These are phyloP conservation scores for Lavandula angustifolia DNA, from an alignment of 257 asterid genomes.

Conservation along the genomic window DNA sequence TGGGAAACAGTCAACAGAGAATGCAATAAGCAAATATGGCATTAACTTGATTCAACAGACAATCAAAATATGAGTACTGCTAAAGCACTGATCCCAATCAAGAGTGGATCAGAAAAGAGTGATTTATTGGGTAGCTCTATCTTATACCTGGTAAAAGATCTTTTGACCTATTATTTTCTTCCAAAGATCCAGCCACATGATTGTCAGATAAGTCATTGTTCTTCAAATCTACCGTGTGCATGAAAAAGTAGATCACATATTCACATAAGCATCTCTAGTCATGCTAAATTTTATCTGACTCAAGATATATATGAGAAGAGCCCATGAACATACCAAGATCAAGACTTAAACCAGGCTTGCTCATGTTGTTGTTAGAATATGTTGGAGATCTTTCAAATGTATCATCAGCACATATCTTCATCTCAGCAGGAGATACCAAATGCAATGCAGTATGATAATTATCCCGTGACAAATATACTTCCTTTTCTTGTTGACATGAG, in stretches of 20 bases:
- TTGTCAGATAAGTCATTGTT: conserved; percentile 36
- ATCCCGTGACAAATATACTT: conserved; percentile 40
- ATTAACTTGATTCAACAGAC: conserved; percentile 25
- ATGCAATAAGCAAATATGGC: conserved; percentile 35
- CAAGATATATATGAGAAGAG: conserved; percentile 31
- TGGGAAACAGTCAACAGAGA: conserved; percentile 39
- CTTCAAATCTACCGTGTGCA: conserved; percentile 39
- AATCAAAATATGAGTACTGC: conserved; percentile 23
- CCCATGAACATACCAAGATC: conserved; percentile 44
- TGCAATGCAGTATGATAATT: conserved; percentile 34
- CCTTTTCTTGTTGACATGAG: conserved; percentile 38
- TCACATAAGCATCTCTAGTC: conserved; percentile 22
- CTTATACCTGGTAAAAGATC: conserved; percentile 56
- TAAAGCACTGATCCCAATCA: conserved; percentile 25
- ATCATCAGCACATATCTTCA: conserved; percentile 40
- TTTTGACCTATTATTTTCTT: conserved; percentile 36
- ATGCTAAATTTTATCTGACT: conserved; percentile 22
- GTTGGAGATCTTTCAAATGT: conserved; percentile 29
- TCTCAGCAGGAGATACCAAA: conserved; percentile 36
- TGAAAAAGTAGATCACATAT: conserved; percentile 20
- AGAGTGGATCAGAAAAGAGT: conserved; percentile 17
- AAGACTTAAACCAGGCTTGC: conserved; percentile 50
- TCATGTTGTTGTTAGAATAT: conserved; percentile 34
- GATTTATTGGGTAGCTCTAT: conserved; percentile 26
- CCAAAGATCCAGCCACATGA: conserved; percentile 42